Conservation (phyloP, 2,329 filamentous ascomycete genomes). For the Magnaporthiopsis incrustans region DNA sequence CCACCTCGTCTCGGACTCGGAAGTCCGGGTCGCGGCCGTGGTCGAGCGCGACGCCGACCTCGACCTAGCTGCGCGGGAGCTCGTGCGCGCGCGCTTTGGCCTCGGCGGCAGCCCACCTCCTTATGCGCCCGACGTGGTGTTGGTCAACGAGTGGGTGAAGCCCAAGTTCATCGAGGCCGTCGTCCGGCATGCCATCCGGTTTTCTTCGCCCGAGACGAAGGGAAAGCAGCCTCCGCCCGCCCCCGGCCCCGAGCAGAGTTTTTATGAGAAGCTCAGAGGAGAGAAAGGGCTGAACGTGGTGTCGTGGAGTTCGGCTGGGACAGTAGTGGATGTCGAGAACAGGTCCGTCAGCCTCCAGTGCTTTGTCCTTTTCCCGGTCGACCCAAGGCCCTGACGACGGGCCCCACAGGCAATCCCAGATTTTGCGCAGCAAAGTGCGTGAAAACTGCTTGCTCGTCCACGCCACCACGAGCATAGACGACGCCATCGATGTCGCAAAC, state of each 20-base stretch:
- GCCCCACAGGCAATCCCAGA: too few relatives aligned
- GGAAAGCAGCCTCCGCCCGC: not conserved
- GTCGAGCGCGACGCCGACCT: constrained; percentile 54
- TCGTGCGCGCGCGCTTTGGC: constrained; percentile 45
- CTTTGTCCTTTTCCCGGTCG: too few relatives aligned
- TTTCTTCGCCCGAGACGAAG: not conserved
- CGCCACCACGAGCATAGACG: not conserved
- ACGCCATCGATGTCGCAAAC: not conserved
- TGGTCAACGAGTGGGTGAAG: constrained; percentile 57
- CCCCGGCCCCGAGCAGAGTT: not conserved
- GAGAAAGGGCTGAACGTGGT: too few relatives aligned
- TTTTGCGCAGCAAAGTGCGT: too few relatives aligned
- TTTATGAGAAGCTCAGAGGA: too few relatives aligned
- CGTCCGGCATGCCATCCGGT: constrained; percentile 13
- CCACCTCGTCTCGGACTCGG: too few relatives aligned
- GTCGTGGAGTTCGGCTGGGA: too few relatives aligned
- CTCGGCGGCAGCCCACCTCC: constrained; percentile 45
- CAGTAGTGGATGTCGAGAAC: too few relatives aligned
- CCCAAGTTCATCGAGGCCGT: constrained; percentile 44
- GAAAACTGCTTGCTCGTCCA: not conserved
- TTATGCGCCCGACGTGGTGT: constrained; percentile 53
- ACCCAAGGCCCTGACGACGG: too few relatives aligned
- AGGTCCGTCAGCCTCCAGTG: too few relatives aligned
- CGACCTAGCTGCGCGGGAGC: constrained; percentile 39
- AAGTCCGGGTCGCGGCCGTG: constrained; percentile 37